phyloP scores from a whole-genome alignment of 805 yeast genomes.

The Candida sithepensis region DNA sequence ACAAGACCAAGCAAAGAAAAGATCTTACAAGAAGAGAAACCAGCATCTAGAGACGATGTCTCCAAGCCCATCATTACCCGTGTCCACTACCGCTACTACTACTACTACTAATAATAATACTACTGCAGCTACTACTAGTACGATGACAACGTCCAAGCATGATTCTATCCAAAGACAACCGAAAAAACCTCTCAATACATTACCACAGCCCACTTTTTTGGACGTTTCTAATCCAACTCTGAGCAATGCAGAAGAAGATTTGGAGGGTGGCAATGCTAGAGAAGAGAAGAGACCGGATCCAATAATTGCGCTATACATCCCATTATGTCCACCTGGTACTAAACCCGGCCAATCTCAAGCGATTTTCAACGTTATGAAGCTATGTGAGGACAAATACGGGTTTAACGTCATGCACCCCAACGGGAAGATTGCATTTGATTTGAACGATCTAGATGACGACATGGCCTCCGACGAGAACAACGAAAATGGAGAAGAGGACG shows the following conservation, averaged over 20 bases:
- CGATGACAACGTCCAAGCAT: neutral
- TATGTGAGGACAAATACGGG: slow-evolving; percentile 84
- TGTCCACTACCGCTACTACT: neutral
- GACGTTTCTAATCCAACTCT: slow-evolving; percentile 6
- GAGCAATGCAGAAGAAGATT: neutral
- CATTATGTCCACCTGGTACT: slow-evolving; percentile 45
- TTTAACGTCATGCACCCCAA: slow-evolving; percentile 69
- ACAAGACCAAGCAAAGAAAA: slow-evolving; percentile 3
- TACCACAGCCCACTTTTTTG: slow-evolving; percentile 18
- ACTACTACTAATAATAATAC: too few relatives aligned
- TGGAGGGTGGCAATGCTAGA: slow-evolving; percentile 1
- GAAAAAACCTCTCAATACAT: slow-evolving; percentile 2
- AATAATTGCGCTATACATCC: slow-evolving; percentile 53
- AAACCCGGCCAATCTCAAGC: slow-evolving; percentile 54
- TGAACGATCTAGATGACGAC: slow-evolving; percentile 49
- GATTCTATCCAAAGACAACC: neutral
- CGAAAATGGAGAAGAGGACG: slow-evolving; percentile 7
- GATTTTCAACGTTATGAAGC: slow-evolving; percentile 64
- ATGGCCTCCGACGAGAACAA: slow-evolving; percentile 22
- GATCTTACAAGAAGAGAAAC: neutral
- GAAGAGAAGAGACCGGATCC: slow-evolving; percentile 32
- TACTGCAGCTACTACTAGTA: too few relatives aligned
- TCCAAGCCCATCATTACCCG: neutral
- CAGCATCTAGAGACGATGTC: neutral
- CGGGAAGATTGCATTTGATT: slow-evolving; percentile 53